Conservation (phyloP, 2,329 filamentous ascomycete genomes). For the Pseudofabraea citricarpa region DNA sequence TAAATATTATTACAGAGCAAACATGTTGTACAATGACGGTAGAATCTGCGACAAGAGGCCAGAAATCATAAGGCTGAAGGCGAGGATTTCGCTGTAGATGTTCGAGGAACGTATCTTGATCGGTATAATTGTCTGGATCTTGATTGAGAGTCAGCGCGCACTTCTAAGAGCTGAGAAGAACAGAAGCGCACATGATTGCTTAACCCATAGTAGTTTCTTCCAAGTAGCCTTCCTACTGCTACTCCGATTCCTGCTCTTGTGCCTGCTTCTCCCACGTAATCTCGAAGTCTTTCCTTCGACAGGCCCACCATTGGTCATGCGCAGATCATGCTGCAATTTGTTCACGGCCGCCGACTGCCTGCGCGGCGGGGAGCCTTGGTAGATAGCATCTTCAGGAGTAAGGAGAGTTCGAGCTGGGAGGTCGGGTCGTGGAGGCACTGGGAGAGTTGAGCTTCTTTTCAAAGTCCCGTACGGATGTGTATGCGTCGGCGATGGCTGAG, state of each 20-base stretch:
- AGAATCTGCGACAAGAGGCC: constrained; percentile 90
- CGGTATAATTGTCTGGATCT: constrained; percentile 99
- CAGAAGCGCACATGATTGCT: constrained; percentile 71
- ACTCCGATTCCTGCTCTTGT: constrained; percentile 38
- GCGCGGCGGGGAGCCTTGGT: constrained; percentile 56
- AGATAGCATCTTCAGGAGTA: constrained; percentile 80
- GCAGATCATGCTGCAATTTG: constrained; percentile 36
- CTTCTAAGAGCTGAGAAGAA: constrained; percentile 2
- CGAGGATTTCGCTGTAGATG: constrained; percentile 92
- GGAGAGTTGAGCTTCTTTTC: constrained; percentile 20
- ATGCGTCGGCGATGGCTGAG: constrained; percentile 10
- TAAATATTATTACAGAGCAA: constrained; percentile 89
- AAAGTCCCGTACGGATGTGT: constrained; percentile 18
- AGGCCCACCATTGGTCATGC: constrained; percentile 19
- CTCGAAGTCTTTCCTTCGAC: constrained; percentile 8
- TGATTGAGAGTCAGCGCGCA: constrained; percentile 12
- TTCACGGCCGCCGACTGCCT: constrained; percentile 33
- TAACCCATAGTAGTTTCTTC: constrained; percentile 98
- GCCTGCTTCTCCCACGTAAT: constrained; percentile 16
- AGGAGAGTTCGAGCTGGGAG: constrained; percentile 59
- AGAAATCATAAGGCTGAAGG: constrained; percentile 94
- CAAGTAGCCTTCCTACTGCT: constrained; percentile 64
- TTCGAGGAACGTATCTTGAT: constrained; percentile 93
- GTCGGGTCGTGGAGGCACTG: constrained; percentile 4
- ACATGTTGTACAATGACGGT: constrained; percentile 97